Conservation (phyloP, 371 early-diverging fungal genomes). For the Rhizopus sp. region DNA sequence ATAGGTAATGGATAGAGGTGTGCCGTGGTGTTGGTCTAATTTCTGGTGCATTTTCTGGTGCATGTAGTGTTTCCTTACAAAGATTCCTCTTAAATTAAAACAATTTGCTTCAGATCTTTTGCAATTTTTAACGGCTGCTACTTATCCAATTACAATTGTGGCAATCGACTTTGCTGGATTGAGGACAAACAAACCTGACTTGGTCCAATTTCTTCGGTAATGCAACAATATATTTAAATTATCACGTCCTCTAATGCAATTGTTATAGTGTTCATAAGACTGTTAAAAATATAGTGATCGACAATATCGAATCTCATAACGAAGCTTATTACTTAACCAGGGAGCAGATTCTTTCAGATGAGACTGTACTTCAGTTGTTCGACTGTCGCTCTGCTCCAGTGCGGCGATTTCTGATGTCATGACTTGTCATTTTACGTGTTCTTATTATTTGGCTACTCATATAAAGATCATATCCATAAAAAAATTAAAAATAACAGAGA, state of each 20-base stretch:
- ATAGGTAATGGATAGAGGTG: no score
- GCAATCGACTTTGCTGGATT: slow-evolving; percentile 13
- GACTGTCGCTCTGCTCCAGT: slow-evolving; percentile 11
- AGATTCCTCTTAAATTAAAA: slow-evolving; percentile 16
- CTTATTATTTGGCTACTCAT: slow-evolving; percentile 4
- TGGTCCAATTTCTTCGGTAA: slow-evolving; percentile 11
- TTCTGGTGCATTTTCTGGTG: no score
- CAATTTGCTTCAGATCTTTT: slow-evolving; percentile 15
- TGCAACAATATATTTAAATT: slow-evolving; percentile 10
- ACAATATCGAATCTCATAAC: slow-evolving; percentile 7
- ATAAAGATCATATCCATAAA: slow-evolving; percentile 8
- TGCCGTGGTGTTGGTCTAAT: no score
- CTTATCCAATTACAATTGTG: slow-evolving; percentile 13
- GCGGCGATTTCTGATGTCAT: slow-evolving; percentile 6
- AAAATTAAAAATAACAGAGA: slow-evolving; percentile 9
- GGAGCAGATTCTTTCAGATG: slow-evolving; percentile 7
- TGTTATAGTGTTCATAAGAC: slow-evolving; percentile 8
- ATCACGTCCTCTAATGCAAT: slow-evolving; percentile 8
- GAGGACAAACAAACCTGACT: slow-evolving; percentile 8
- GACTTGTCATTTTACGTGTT: slow-evolving; percentile 13
- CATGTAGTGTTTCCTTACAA: no score
- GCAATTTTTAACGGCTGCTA: slow-evolving; percentile 1
- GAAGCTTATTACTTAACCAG: slow-evolving; percentile 7
- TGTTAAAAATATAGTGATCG: slow-evolving; percentile 12
- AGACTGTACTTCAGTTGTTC: slow-evolving; percentile 7